Evolutionary conservation across 2,329 filamentous ascomycete genomes (phyloP).

Genomic region (Neocucurbitaria cava): DNA sequence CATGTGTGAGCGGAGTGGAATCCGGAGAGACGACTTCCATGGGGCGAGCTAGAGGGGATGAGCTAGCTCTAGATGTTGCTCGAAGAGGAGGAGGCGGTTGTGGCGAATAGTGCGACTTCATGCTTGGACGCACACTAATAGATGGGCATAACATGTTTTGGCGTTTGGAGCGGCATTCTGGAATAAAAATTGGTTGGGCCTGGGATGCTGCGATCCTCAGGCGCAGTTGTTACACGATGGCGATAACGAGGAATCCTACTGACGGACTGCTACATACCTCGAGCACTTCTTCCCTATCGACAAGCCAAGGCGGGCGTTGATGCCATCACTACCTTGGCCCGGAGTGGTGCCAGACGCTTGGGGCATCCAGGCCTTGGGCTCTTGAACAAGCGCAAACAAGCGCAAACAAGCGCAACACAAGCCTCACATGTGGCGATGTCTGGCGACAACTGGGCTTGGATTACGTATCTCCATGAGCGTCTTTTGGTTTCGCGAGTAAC

Average conservation of each 20-base stretch:
- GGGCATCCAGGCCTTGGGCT: conserved; percentile 1
- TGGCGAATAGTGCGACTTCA: conserved; percentile 18
- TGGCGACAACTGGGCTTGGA: conserved; percentile 4
- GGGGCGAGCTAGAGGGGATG: conserved; percentile 13
- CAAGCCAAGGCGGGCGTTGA: neutral
- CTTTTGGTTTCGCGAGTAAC: conserved; percentile 1
- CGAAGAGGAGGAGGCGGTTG: neutral
- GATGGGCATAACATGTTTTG: conserved; percentile 19
- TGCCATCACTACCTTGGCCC: neutral
- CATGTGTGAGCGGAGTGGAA: conserved; percentile 90
- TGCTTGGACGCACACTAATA: conserved; percentile 7
- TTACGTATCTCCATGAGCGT: conserved; percentile 2
- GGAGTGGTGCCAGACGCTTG: neutral
- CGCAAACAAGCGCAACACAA: neutral
- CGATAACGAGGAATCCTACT: neutral
- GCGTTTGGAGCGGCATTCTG: conserved; percentile 29
- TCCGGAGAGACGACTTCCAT: conserved; percentile 62
- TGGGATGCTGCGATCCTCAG: neutral
- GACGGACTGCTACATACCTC: neutral
- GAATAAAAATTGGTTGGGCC: conserved; percentile 6
- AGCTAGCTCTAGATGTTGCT: neutral
- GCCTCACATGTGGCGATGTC: neutral
- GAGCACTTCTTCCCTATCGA: neutral
- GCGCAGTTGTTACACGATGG: neutral
- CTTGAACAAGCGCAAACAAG: conserved; percentile 1